phyloP scores from a whole-genome alignment of 2,329 filamentous ascomycete genomes.

The Fusarium acutatum region DNA sequence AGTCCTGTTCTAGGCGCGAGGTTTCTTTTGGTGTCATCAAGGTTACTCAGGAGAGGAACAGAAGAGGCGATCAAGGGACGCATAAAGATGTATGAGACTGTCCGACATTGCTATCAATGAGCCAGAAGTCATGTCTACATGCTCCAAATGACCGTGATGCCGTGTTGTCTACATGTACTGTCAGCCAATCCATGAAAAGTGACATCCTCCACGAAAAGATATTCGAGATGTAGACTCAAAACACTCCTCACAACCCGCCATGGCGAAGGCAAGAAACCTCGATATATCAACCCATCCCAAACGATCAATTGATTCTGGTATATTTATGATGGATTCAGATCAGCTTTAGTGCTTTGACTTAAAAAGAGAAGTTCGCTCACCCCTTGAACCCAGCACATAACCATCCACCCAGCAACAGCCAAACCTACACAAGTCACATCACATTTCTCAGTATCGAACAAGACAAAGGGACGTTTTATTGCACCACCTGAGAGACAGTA shows the following conservation, averaged over 20 bases:
- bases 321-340: not conserved
- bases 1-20: not conserved
- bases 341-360: no score
- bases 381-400: not conserved
- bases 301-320: fast-evolving
- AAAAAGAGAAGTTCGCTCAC: fast-evolving
- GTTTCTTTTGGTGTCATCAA: not conserved
- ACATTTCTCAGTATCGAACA: not conserved
- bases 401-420: not conserved
- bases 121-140: fast-evolving
- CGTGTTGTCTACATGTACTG: no score
- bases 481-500: conserved; percentile 5
- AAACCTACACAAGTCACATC: not conserved
- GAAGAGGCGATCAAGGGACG: not conserved
- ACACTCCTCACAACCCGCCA: fast-evolving
- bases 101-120: not conserved
- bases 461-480: conserved; percentile 23
- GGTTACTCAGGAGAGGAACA: not conserved
- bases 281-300: not conserved
- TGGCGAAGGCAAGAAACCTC: not conserved
- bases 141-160: fast-evolving
- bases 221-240: fast-evolving
- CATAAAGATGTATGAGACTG: not conserved
- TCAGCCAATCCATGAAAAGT: not conserved
- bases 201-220: fast-evolving